A percentile compares a stretch with the other conserved stretches of the same genome.
Evolutionary conservation across 2,329 filamentous ascomycete genomes (phyloP).

Genomic region (Fusarium multiceps): DNA sequence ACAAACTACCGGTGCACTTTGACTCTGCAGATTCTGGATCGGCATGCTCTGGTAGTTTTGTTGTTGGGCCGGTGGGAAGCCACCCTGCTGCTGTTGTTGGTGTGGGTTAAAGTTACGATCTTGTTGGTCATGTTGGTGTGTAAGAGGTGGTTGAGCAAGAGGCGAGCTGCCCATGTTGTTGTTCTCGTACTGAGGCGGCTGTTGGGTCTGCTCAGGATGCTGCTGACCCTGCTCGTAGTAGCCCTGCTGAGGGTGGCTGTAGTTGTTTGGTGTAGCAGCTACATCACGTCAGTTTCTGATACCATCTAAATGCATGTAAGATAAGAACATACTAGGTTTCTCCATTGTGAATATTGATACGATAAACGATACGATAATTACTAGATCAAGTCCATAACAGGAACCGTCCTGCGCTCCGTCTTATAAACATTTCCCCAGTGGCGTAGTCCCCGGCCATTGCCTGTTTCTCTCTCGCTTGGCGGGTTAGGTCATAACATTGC

Average conservation of each 20-base stretch:
- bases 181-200: slow-evolving; percentile 20
- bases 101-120: not conserved
- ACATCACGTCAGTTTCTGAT: not conserved
- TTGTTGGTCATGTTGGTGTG: not conserved
- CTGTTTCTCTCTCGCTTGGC: not conserved
- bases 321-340: slow-evolving; percentile 29
- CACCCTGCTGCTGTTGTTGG: not conserved
- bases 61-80: not conserved
- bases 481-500: not conserved
- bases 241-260: not conserved
- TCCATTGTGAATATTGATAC: slow-evolving; percentile 29
- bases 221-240: slow-evolving; percentile 5
- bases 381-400: not conserved
- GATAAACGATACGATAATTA: not conserved
- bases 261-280: slow-evolving; percentile 13
- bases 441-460: not conserved
- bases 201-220: not conserved
- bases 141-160: slow-evolving; percentile 22
- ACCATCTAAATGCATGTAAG: not conserved
- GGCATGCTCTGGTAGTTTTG: slow-evolving; percentile 17
- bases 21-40: slow-evolving; percentile 23
- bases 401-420: not conserved
- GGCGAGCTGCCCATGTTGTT: slow-evolving; percentile 15
- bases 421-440: not conserved
- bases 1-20: slow-evolving; percentile 35